Conservation (phyloP, 83 land plant genomes). For the Picea engelmannii region DNA sequence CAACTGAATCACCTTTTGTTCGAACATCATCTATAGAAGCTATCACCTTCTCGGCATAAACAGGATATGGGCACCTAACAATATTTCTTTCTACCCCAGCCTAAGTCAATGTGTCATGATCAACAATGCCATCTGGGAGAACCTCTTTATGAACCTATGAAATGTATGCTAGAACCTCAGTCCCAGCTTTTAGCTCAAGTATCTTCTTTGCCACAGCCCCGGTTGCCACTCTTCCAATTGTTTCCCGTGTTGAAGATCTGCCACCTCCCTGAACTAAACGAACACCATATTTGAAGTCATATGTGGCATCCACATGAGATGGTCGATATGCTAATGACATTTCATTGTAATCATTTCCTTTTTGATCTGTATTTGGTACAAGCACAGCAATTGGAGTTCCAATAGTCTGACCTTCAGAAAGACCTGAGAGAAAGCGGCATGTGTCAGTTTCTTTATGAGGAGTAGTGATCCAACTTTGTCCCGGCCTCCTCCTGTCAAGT, state of each 20-base stretch:
- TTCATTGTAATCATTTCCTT: too few species aligned
- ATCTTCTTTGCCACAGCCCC: too few species aligned
- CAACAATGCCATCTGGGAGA: too few species aligned
- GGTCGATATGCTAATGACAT: too few species aligned
- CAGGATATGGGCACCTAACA: constrained; percentile 89
- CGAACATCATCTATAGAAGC: constrained; percentile 91
- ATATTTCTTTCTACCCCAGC: constrained; percentile 91
- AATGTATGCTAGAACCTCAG: too few species aligned
- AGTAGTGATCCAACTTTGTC: constrained; percentile 98
- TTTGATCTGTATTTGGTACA: constrained; percentile 61
- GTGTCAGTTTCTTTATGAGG: constrained; percentile 99
- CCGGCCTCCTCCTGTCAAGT: constrained; percentile 72
- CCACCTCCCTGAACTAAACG: too few species aligned
- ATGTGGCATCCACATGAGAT: too few species aligned
- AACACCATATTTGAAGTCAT: too few species aligned
- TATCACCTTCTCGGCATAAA: constrained; percentile 93
- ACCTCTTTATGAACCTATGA: too few species aligned
- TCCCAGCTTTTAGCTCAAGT: too few species aligned
- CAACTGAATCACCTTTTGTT: constrained; percentile 92
- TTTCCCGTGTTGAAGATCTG: too few species aligned
- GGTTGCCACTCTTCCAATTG: constrained; percentile 47
- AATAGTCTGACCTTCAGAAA: constrained; percentile 83
- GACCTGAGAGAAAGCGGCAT: constrained; percentile 84
- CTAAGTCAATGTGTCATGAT: too few species aligned
- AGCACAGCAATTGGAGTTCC: constrained; percentile 90